Percentiles rank a stretch among this genome's conserved stretches.
These are phyloP conservation scores for Aureobasidium zeae DNA, from an alignment of 2,329 filamentous ascomycete genomes.

Conservation along the genomic window DNA sequence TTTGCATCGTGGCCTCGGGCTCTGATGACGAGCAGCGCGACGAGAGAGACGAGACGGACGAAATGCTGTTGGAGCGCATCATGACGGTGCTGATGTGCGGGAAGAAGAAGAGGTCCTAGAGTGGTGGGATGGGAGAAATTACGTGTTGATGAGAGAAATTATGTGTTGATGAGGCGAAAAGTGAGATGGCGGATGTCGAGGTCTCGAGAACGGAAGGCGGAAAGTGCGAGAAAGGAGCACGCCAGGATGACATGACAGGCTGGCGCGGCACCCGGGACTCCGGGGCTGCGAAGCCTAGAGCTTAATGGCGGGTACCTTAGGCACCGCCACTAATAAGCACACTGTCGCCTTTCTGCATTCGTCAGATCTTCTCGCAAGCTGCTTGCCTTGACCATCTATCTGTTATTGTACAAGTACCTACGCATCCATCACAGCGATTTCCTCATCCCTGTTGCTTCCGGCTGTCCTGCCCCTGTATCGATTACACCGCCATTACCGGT, in stretches of 20 bases:
- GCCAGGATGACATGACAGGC: background rate
- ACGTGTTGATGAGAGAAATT: slow-evolving; percentile 29
- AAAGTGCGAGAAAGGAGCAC: slow-evolving; percentile 12
- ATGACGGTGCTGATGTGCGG: slow-evolving; percentile 17
- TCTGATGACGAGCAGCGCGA: slow-evolving; percentile 34
- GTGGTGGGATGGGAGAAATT: slow-evolving; percentile 28
- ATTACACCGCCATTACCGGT: no score
- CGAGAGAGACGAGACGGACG: slow-evolving; percentile 25
- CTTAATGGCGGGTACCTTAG: no score
- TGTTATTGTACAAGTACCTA: no score
- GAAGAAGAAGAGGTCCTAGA: slow-evolving; percentile 29
- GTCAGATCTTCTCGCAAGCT: no score
- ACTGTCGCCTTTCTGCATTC: no score
- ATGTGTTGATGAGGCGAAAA: background rate
- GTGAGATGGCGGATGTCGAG: background rate
- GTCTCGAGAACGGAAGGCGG: background rate
- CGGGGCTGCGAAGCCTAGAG: no score
- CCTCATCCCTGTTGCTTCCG: no score
- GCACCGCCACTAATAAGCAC: no score
- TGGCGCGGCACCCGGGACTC: no score
- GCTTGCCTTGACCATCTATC: no score
- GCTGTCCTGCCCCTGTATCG: no score
- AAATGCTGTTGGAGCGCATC: slow-evolving; percentile 37
- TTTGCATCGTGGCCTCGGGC: slow-evolving; percentile 46
- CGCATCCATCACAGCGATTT: background rate